Base-by-base conservation (phyloP, 2,329 filamentous ascomycete genomes). In the Colletotrichum cuscutae region DNA sequence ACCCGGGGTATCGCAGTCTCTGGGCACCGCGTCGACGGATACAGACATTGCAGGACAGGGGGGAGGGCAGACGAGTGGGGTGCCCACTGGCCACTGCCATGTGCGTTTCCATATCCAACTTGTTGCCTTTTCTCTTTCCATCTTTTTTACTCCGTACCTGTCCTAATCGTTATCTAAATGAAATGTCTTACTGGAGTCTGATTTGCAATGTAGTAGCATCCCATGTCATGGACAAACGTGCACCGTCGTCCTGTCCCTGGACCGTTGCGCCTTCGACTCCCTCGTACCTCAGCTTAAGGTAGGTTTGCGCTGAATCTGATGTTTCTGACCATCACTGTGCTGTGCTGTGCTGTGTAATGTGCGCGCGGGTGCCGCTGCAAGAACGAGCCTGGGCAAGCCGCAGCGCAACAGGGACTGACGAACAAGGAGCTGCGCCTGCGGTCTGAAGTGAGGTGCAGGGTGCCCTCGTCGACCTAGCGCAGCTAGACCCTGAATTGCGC, bases 401-500 rank as follows among this genome's bases (percentile, higher is more conserved):
- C 37, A 42, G 13, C 37, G 13, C 37, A 42, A 42, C 37, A 42
- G 15, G 37, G 37, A 42, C 37, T 42, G 37, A 49, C 19, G 42
- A 22, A 49, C 42, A 49, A n/a, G 42, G 42, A 42, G 19, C 19
- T 49, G 58, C 35, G 13, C n/a, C 49, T 54, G 12, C 13, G n/a
- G 11, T 22, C 32, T 35, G 32, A 35, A 35, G 32, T 35, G 32
- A 35, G 8, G n/a, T 52, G 60, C 60, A 63, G 28, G 28, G 42
- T 24, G 6, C 42, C 58, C 24, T 46, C 37, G 58, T 37, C 24
- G 15, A 61, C 22, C 58, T 19, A 49, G 42, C 42, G 24, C 9
- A 62, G 46, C 24, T 62, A 37, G 59, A 62, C 59, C 59, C 59
- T 62, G 59, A 28, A 49, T 49, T 62, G 15, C 42, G 42, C 15